phyloP scores from a whole-genome alignment of 2,329 filamentous ascomycete species.

The Lecanicillium sp. region DNA sequence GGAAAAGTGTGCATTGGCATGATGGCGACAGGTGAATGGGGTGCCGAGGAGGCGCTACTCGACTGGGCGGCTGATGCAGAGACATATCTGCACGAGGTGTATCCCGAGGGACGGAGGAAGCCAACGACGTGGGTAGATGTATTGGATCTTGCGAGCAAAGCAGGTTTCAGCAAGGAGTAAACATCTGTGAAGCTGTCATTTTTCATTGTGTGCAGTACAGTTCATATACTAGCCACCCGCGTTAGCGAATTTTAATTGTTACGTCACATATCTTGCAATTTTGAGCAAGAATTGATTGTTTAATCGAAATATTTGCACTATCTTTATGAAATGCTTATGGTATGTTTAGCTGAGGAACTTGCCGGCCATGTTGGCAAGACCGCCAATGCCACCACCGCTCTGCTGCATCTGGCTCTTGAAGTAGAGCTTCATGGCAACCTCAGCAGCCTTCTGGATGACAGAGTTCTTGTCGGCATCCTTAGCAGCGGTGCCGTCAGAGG shows the following conservation, averaged over 20 bases:
- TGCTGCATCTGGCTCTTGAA: constrained; percentile 63
- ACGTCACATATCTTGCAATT: no score
- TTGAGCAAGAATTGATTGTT: no score
- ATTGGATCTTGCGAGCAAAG: constrained; percentile 23
- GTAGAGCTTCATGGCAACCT: constrained; percentile 89
- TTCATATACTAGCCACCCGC: no score
- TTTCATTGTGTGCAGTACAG: no score
- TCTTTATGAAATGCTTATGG: not conserved
- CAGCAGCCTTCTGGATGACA: constrained; percentile 69
- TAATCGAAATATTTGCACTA: no score
- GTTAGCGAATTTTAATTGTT: no score
- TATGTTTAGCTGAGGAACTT: constrained; percentile 37
- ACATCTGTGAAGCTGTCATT: no score
- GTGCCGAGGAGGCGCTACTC: constrained; percentile 56
- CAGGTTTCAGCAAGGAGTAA: not conserved
- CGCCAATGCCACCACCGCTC: constrained; percentile 23
- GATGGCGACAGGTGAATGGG: constrained; percentile 62
- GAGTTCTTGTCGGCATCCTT: constrained; percentile 69
- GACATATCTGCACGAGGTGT: constrained; percentile 44
- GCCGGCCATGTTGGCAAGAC: constrained; percentile 40
- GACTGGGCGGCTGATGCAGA: constrained; percentile 55
- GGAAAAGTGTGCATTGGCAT: constrained; percentile 57
- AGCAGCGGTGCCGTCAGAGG: constrained; percentile 45
- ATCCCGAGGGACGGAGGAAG: constrained; percentile 42
- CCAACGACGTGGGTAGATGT: constrained; percentile 56